Percentiles rank a stretch among this genome's conserved stretches.
These are phyloP conservation scores for Roridomyces roridus DNA, from an alignment of 768 basidiomycete species.

Conservation along the genomic window DNA sequence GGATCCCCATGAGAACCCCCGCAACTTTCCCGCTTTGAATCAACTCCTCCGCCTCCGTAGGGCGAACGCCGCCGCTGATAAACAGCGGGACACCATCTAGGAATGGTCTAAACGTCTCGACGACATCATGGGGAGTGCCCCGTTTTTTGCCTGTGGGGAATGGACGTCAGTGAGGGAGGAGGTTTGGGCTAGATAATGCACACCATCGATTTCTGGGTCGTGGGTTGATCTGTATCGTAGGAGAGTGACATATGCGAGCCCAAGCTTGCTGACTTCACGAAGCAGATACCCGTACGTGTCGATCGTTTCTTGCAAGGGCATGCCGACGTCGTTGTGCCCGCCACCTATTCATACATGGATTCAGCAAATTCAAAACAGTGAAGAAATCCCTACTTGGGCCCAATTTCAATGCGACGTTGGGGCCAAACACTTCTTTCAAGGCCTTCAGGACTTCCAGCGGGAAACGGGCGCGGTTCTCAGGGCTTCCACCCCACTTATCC, in stretches of 20 bases:
- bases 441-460: conserved; percentile 37
- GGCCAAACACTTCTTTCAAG: conserved; percentile 37
- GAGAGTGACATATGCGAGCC: conserved; percentile 37
- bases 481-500: conserved; percentile 12
- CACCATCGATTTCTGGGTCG: conserved; percentile 26
- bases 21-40: too few relatives aligned
- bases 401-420: conserved; percentile 36
- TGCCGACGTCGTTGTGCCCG: conserved; percentile 4
- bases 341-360: too few relatives aligned
- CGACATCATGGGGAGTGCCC: too few relatives aligned
- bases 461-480: conserved; percentile 47
- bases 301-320: conserved; percentile 27
- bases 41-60: too few relatives aligned
- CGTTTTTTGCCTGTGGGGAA: too few relatives aligned
- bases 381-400: conserved; percentile 34
- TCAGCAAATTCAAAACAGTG: too few relatives aligned
- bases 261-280: conserved; percentile 16
- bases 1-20: too few relatives aligned
- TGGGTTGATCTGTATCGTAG: conserved; percentile 29
- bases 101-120: too few relatives aligned
- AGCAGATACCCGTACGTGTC: conserved; percentile 26
- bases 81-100: too few relatives aligned
- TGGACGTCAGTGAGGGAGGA: too few relatives aligned
- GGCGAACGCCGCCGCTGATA: too few relatives aligned
- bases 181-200: too few relatives aligned